A percentile compares a stretch with the other conserved stretches of the same genome.
phyloP scores from a whole-genome alignment of 257 asterid genomes.

The Ajuga chamaepitys region DNA sequence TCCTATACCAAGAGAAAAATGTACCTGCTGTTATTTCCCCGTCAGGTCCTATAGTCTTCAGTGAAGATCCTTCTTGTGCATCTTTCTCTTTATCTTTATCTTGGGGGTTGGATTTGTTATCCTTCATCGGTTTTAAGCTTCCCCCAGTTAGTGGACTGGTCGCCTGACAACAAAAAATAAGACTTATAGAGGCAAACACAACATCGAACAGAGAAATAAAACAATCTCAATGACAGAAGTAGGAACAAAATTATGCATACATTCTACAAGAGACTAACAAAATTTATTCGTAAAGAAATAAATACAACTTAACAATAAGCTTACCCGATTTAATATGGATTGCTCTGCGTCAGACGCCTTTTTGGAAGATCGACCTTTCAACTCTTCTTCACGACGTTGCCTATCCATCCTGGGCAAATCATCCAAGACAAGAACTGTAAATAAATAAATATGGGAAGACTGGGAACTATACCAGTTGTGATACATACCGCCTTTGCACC shows the following conservation, averaged over 20 bases:
- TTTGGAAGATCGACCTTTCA: constrained; percentile 74
- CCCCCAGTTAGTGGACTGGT: constrained; percentile 94
- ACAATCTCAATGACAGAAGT: neutral
- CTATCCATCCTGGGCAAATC: constrained; percentile 71
- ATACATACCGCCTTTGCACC: constrained; percentile 84
- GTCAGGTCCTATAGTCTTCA: constrained; percentile 88
- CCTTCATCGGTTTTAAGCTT: constrained; percentile 76
- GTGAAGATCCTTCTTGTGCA: constrained; percentile 59
- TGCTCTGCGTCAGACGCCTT: constrained; percentile 77
- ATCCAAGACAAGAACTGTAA: constrained; percentile 9
- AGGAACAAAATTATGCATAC: neutral
- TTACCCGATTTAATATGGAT: constrained; percentile 69
- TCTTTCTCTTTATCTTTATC: constrained; percentile 55
- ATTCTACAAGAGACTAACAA: neutral
- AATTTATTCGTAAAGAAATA: neutral
- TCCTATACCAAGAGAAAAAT: neutral
- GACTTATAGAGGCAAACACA: constrained; percentile 12
- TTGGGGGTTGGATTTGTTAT: constrained; percentile 54
- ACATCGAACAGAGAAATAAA: neutral
- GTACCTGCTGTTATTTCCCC: constrained; percentile 96
- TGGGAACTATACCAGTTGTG: constrained; percentile 7
- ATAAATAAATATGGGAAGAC: neutral
- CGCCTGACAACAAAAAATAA: constrained; percentile 38
- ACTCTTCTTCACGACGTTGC: constrained; percentile 92
- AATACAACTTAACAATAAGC: neutral